These are phyloP conservation scores for Magnolia officinalis DNA, from an alignment of 164 flowering plant species.

Conservation along the genomic window DNA sequence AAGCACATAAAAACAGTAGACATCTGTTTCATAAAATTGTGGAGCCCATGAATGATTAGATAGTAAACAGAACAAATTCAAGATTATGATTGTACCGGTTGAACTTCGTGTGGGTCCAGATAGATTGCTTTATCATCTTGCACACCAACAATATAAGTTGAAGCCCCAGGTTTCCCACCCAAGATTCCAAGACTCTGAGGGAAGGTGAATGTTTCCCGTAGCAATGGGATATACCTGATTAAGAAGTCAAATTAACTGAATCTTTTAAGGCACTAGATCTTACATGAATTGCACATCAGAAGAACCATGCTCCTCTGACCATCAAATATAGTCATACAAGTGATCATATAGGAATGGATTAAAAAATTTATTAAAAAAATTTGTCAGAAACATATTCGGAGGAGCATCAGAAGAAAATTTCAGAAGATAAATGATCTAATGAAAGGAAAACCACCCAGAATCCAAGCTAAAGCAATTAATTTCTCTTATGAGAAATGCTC, in stretches of 20 bases:
- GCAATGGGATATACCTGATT: conserved; percentile 73
- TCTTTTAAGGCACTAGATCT: not conserved
- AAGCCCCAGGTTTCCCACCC: conserved; percentile 96
- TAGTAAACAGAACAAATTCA: conserved; percentile 2
- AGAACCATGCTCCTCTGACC: not conserved
- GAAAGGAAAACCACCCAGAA: too few species aligned
- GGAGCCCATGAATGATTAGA: not conserved
- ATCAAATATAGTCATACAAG: not conserved
- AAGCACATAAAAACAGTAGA: too few species aligned
- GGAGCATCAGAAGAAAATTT: too few species aligned
- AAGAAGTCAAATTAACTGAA: conserved; percentile 6
- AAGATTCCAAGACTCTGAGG: conserved; percentile 93
- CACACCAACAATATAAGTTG: conserved; percentile 89
- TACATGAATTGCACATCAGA: not conserved
- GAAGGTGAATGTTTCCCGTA: conserved; percentile 71
- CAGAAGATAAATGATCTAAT: too few species aligned
- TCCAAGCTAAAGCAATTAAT: too few species aligned
- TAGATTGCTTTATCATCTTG: conserved; percentile 86
- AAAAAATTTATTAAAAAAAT: too few species aligned
- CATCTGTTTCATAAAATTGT: not conserved
- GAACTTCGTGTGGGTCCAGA: conserved; percentile 94
- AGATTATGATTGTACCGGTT: conserved; percentile 39
- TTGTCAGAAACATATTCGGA: too few species aligned
- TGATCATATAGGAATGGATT: not conserved
- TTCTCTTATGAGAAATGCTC: too few species aligned